Percentiles rank a stretch among this genome's conserved stretches.
These are phyloP conservation scores for Vitis rupestris DNA, from an alignment of 164 flowering plant species.

Conservation along the genomic window DNA sequence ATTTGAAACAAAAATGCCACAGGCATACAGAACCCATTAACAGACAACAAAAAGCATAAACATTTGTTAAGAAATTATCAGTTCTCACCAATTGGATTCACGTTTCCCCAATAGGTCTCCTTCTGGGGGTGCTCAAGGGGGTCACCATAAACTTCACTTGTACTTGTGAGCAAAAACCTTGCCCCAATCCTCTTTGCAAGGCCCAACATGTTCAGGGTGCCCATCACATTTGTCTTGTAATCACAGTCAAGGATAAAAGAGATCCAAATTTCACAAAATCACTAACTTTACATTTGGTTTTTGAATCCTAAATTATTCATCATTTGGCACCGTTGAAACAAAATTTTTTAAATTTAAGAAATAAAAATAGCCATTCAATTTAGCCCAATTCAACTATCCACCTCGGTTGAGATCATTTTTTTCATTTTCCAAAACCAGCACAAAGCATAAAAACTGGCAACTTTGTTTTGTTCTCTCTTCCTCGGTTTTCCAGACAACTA, in stretches of 20 bases:
- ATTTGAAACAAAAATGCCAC: neutral
- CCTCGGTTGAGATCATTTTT: no score
- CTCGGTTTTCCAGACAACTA: no score
- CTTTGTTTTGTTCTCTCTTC: no score
- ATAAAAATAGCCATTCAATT: no score
- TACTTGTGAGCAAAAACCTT: constrained; percentile 80
- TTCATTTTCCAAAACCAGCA: no score
- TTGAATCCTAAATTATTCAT: no score
- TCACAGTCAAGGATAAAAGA: constrained; percentile 44
- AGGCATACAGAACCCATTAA: neutral
- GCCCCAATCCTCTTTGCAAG: constrained; percentile 96
- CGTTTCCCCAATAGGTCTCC: constrained; percentile 97
- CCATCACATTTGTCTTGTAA: constrained; percentile 98
- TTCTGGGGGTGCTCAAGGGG: constrained; percentile 96
- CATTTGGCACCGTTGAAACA: no score
- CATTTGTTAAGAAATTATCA: neutral
- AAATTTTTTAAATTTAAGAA: no score
- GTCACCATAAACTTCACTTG: constrained; percentile 97
- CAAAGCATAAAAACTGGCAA: no score
- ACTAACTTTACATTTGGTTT: neutral
- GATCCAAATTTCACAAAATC: constrained; percentile 3
- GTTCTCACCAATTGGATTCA: constrained; percentile 82
- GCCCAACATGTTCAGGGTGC: constrained; percentile 94
- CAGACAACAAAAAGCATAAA: constrained; percentile 1
- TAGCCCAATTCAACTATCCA: no score